Evolutionary conservation across 2,329 filamentous ascomycete genomes (phyloP), one percentile per base, ranked within the genome.

Genomic region (Hypoxylon sp.): DNA sequence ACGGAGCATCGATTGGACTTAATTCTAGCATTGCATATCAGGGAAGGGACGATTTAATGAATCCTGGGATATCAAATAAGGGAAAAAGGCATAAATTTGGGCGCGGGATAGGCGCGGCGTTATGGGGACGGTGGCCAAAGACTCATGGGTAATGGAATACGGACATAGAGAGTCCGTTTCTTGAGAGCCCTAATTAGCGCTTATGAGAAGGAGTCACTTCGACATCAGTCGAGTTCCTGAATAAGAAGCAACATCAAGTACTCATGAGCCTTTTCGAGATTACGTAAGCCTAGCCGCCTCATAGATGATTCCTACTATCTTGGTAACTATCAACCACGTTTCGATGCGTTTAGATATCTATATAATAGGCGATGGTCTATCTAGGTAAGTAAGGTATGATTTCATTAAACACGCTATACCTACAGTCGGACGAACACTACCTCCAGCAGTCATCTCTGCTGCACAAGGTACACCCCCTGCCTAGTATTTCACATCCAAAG

Each of bases 71-170:
- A 50, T 34, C 10, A 46, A n/a, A 51, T 21, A n/a, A n/a, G 50
- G 43, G 36, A 21, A 28, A 61, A 30, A 48, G 55, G 61, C 28
- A 38, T 13, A 17, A 28, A 4, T 9, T 21, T 36, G 21, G 46
- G 36, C 38, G n/a, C 17, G 7, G 53, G 49, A 49, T 6, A 48
- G 36, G 52, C 58, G 46, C 53, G 63, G 63, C 63, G 63, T 66
- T 66, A 23, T 17, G 38, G 36, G 36, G 25, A 1, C 32, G 21
- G 23, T n/a, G 11, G 51, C 7, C 32, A 17, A 9, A 32, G 34
- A 34, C 19, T 11, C 43, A 36, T 38, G 9, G 51, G 28, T 55
- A 53, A 66, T 62, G 46, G 30, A 58, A 17, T 48, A 43, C 14
- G 36, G 32, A 49, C 19, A 50, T 41, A 49, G 23, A 48, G 23